These are phyloP conservation scores for Primulina huaijiensis DNA, from an alignment of 257 asterid genomes.

Conservation along the genomic window DNA sequence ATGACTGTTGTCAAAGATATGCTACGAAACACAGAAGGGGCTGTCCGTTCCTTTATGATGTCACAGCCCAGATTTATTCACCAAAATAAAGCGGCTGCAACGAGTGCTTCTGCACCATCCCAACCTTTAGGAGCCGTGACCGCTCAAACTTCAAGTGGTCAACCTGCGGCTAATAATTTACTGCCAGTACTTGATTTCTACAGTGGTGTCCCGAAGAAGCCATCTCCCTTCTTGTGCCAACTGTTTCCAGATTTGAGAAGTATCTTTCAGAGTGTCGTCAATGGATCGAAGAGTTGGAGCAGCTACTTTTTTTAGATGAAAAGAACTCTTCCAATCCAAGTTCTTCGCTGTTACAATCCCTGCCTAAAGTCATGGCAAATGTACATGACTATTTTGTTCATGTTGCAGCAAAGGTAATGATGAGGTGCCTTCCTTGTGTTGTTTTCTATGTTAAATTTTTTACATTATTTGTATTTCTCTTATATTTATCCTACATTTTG, in stretches of 20 bases:
- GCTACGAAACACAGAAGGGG: conserved; percentile 84
- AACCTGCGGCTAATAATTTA: conserved; percentile 53
- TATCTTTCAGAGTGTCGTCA: conserved; percentile 77
- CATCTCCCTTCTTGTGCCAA: conserved; percentile 88
- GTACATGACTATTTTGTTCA: conserved; percentile 95
- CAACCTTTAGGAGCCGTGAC: conserved; percentile 60
- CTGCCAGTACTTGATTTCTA: conserved; percentile 77
- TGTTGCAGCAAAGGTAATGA: conserved; percentile 93
- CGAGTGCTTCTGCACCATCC: conserved; percentile 49
- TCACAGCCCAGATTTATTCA: conserved; percentile 79
- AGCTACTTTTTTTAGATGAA: conserved; percentile 63
- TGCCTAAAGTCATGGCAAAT: conserved; percentile 87
- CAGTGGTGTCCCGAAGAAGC: conserved; percentile 87
- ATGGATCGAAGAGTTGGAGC: conserved; percentile 96
- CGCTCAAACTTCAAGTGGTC: conserved; percentile 53
- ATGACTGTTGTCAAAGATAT: conserved; percentile 79
- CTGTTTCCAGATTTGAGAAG: conserved; percentile 90
- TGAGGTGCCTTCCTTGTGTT: background rate
- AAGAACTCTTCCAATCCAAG: conserved; percentile 47
- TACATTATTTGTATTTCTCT: conserved; percentile 7
- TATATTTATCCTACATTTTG: background rate
- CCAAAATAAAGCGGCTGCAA: conserved; percentile 49
- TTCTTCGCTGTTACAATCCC: conserved; percentile 78
- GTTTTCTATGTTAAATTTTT: background rate
- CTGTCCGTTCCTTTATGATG: conserved; percentile 92